Evolutionary conservation across 495 filamentous ascomycete genomes (phyloP).

Genomic region (Cercophora newfieldiana): DNA sequence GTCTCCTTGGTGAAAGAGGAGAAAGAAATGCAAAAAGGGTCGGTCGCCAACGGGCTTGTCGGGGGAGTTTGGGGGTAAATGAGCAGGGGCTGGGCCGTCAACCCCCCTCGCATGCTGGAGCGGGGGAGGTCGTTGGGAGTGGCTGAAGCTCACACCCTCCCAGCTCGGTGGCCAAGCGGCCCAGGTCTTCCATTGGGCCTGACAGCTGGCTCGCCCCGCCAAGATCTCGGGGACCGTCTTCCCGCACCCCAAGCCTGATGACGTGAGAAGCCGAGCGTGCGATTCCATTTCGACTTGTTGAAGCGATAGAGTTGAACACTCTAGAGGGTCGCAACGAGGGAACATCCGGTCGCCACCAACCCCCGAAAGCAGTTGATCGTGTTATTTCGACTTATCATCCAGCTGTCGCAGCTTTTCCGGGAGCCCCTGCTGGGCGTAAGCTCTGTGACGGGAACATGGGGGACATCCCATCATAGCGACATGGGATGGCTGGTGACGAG

Average conservation of each 20-base stretch:
- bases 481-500: constrained; percentile 16
- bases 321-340: not conserved
- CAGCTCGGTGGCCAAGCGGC: not conserved
- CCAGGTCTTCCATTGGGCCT: constrained; percentile 10
- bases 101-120: not conserved
- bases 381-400: not conserved
- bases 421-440: not conserved
- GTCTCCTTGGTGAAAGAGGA: constrained; percentile 3
- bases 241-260: constrained; percentile 12
- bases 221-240: constrained; percentile 16
- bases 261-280: constrained; percentile 16
- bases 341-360: not conserved
- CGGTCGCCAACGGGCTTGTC: not conserved
- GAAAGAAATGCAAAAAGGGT: not conserved
- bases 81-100: constrained; percentile 8
- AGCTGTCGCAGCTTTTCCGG: not conserved
- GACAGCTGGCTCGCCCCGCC: constrained; percentile 7
- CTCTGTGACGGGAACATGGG: not conserved
- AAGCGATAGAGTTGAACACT: not conserved
- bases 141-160: constrained; percentile 4
- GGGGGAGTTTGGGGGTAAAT: constrained; percentile 16
- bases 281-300: not conserved
- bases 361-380: not conserved
- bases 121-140: constrained; percentile 13
- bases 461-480: not conserved